Percentiles rank a stretch among this genome's conserved stretches.
These are phyloP conservation scores for Xylaria hypoxylon DNA, from an alignment of 2,329 filamentous ascomycete species.

Conservation along the genomic window DNA sequence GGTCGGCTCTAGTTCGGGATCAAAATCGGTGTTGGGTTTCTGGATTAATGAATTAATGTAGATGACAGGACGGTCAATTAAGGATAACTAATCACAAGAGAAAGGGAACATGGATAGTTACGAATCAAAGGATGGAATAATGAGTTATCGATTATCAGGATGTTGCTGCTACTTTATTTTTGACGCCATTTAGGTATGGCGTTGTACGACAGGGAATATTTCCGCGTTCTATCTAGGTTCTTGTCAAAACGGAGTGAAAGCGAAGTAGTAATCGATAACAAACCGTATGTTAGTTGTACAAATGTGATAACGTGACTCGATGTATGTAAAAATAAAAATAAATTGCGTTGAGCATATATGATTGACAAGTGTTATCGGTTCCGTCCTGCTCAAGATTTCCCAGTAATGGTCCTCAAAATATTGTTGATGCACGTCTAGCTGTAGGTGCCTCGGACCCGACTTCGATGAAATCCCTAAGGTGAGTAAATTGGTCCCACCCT, in stretches of 20 bases:
- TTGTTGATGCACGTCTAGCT: constrained; percentile 9
- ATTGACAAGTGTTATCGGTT: no score
- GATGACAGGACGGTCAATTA: neutral
- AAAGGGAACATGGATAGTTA: neutral
- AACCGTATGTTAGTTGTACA: neutral
- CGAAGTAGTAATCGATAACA: neutral
- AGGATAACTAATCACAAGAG: neutral
- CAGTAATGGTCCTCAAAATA: no score
- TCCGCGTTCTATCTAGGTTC: neutral
- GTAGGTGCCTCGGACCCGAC: constrained; percentile 2
- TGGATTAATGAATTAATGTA: constrained; percentile 18
- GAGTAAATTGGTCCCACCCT: constrained; percentile 44
- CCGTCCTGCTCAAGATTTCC: no score
- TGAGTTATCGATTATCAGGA: constrained; percentile 4
- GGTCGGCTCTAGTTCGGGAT: neutral
- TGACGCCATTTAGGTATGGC: neutral
- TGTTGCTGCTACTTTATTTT: neutral
- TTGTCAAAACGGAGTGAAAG: no score
- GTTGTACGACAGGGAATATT: neutral
- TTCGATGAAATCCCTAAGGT: constrained; percentile 42
- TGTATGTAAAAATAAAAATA: no score
- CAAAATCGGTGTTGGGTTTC: neutral
- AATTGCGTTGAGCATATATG: neutral
- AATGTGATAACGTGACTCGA: no score
- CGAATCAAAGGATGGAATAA: neutral